Conservation (phyloP, 495 filamentous ascomycete genomes). For the Penicillium longicatenatum region DNA sequence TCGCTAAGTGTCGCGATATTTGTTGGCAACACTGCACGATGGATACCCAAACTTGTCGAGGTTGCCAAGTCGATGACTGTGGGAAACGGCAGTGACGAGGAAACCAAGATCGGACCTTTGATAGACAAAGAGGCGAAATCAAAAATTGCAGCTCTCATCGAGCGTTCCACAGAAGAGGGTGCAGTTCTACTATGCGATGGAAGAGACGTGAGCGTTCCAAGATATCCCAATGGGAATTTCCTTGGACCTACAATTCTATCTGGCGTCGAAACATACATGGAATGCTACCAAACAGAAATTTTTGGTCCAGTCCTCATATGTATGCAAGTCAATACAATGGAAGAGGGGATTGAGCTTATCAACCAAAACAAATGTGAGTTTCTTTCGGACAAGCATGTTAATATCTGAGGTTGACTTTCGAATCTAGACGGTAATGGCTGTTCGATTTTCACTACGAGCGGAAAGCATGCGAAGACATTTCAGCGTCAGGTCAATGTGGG, state of each 20-base stretch:
- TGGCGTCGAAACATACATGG: constrained; percentile 32
- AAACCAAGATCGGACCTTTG: constrained; percentile 30
- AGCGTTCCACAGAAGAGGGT: constrained; percentile 23
- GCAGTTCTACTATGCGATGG: constrained; percentile 28
- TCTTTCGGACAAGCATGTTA: not conserved
- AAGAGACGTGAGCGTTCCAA: constrained; percentile 22
- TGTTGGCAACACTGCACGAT: constrained; percentile 21
- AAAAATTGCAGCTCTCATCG: constrained; percentile 31
- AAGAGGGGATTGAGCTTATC: constrained; percentile 31
- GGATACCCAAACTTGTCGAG: constrained; percentile 10
- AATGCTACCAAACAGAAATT: constrained; percentile 34
- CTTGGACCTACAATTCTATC: constrained; percentile 32
- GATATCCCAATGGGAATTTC: constrained; percentile 33
- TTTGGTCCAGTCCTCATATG: constrained; percentile 36
- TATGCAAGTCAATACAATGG: constrained; percentile 29
- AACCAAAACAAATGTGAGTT: constrained; percentile 34
- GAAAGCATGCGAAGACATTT: constrained; percentile 29
- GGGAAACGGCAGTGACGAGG: constrained; percentile 22
- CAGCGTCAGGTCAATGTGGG: constrained; percentile 30
- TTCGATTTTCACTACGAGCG: constrained; percentile 31
- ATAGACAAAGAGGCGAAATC: constrained; percentile 21
- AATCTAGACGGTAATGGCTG: constrained; percentile 31
- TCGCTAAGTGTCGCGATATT: constrained; percentile 31
- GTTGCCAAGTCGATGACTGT: constrained; percentile 25
- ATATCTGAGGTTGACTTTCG: not conserved